A percentile compares a stretch with the other conserved stretches of the same genome.
Conservation (phyloP, 352 stramenopile species). For the Pythium brassicae region DNA sequence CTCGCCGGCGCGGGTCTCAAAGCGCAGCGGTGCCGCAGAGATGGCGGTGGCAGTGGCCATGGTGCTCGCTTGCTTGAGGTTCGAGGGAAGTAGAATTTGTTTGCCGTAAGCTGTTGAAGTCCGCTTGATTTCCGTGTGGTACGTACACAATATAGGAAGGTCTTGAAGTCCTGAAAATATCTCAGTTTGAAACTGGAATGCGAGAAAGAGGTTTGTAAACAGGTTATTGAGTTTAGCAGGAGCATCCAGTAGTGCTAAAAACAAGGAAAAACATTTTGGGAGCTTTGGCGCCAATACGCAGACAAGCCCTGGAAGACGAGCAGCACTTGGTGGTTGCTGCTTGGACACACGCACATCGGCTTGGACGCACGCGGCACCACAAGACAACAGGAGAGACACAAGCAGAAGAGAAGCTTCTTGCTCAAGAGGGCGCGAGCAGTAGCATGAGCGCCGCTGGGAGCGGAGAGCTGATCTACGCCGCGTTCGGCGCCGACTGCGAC, state of each 20-base stretch:
- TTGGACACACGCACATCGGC: background rate
- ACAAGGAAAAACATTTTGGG: background rate
- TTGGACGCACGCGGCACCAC: background rate
- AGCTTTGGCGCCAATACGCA: background rate
- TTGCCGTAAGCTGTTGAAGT: too few species aligned
- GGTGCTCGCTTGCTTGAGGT: slow-evolving; percentile 2
- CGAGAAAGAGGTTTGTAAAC: background rate
- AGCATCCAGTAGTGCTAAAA: background rate
- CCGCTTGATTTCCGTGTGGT: too few species aligned
- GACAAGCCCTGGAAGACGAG: background rate
- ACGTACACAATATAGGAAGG: background rate
- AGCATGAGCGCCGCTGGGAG: slow-evolving; percentile 19
- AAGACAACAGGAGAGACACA: background rate
- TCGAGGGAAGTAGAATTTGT: background rate
- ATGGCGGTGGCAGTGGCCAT: slow-evolving; percentile 2
- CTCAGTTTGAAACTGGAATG: background rate
- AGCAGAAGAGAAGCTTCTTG: too few species aligned
- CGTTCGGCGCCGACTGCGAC: slow-evolving; percentile 60
- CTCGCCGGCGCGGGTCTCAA: slow-evolving; percentile 32
- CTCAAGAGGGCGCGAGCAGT: too few species aligned
- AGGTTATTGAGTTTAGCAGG: background rate
- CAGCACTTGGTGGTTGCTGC: background rate
- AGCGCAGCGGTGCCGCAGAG: slow-evolving; percentile 27
- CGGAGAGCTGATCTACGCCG: slow-evolving; percentile 40
- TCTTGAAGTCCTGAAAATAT: background rate